Percentiles rank a stretch among this genome's conserved stretches.
These are phyloP conservation scores for Juglanconis juglandina DNA, from an alignment of 2,329 filamentous ascomycete species.

Conservation along the genomic window DNA sequence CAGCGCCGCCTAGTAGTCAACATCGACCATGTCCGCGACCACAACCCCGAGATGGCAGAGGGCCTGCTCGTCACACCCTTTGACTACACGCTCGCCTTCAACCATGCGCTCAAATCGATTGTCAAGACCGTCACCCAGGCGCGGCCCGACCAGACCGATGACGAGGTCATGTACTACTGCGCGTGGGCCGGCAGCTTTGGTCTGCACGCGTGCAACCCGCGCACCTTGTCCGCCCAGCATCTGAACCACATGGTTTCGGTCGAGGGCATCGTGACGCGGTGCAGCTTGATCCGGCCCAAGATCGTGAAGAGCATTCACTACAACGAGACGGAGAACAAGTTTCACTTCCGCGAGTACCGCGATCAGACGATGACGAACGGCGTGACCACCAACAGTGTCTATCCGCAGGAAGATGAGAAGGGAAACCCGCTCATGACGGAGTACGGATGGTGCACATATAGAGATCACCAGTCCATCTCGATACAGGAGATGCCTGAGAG, in stretches of 20 bases:
- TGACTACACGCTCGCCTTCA: constrained; percentile 83
- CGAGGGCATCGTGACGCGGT: constrained; percentile 95
- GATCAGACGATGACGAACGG: constrained; percentile 98
- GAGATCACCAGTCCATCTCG: constrained; percentile 95
- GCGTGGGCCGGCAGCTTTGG: constrained; percentile 97
- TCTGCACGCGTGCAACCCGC: constrained; percentile 88
- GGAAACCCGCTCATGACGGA: constrained; percentile 91
- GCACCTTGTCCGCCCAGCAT: constrained; percentile 82
- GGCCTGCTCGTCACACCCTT: constrained; percentile 81
- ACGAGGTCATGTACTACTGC: constrained; percentile 88
- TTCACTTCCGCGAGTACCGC: constrained; percentile 84
- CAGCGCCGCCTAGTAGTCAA: constrained; percentile 66
- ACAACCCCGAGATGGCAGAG: constrained; percentile 76
- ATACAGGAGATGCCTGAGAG: constrained; percentile 99
- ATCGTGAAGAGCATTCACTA: constrained; percentile 98
- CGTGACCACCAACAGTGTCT: constrained; percentile 84
- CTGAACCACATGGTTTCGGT: constrained; percentile 96
- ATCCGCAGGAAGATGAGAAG: constrained; percentile 89
- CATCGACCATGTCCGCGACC: constrained; percentile 86
- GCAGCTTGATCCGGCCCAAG: constrained; percentile 91
- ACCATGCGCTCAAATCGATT: constrained; percentile 84
- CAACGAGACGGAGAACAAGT: constrained; percentile 81
- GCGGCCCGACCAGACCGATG: constrained; percentile 69
- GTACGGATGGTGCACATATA: constrained; percentile 92
- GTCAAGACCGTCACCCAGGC: constrained; percentile 65